Conservation (phyloP, 2,329 filamentous ascomycete species). For the Penicillium sp. region DNA sequence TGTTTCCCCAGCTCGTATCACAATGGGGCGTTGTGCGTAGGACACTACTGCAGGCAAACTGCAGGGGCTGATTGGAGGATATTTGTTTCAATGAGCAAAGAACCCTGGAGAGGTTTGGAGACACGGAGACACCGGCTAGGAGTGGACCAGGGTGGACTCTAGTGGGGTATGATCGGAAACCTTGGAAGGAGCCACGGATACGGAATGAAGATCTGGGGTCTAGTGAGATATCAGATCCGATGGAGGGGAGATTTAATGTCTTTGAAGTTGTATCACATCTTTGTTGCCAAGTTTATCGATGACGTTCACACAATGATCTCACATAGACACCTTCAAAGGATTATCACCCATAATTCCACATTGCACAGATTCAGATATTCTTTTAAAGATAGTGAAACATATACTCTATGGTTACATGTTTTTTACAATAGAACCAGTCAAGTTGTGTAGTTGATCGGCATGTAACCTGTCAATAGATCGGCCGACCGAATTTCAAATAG, state of each 20-base stretch:
- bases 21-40: background rate
- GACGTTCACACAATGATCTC: background rate
- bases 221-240: background rate
- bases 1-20: background rate
- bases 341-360: background rate
- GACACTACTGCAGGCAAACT: background rate
- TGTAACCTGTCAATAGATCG: background rate
- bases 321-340: background rate
- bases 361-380: background rate
- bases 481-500: background rate
- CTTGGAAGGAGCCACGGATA: background rate
- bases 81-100: background rate
- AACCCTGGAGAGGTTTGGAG: background rate
- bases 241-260: background rate
- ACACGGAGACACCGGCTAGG: background rate
- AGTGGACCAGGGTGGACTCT: background rate
- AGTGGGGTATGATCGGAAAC: background rate
- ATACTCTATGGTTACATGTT: background rate
- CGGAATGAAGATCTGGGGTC: conserved; percentile 1
- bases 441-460: background rate
- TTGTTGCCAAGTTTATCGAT: background rate
- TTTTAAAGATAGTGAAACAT: background rate
- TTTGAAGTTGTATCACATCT: background rate
- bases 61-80: conserved; percentile 1
- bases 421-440: background rate